phyloP scores from a whole-genome alignment of 106 monocot genomes.

The Dendrobium catenatum region DNA sequence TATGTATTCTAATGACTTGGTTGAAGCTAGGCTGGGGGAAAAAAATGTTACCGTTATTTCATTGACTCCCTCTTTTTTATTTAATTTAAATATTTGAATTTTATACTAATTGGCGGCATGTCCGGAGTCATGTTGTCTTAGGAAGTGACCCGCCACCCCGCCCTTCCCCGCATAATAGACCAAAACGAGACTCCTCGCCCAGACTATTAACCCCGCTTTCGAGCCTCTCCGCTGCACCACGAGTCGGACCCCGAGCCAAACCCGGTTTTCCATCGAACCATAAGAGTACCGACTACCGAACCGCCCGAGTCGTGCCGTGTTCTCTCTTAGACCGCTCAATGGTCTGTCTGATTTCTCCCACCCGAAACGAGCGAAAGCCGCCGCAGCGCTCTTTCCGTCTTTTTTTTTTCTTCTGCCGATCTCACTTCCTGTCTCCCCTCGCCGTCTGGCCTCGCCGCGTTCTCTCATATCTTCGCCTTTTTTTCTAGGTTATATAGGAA shows the following conservation, averaged over 20 bases:
- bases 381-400: neutral
- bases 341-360: neutral
- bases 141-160: neutral
- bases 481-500: neutral
- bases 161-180: neutral
- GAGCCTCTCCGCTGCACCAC: neutral
- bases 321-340: neutral
- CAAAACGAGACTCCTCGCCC: neutral
- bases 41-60: conserved; percentile 7
- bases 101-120: neutral
- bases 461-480: too few relatives aligned
- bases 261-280: neutral
- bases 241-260: neutral
- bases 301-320: neutral
- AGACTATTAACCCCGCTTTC: neutral
- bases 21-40: neutral
- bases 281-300: neutral
- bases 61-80: neutral
- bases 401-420: neutral
- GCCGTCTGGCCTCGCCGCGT: too few relatives aligned
- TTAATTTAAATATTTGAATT: conserved; percentile 10
- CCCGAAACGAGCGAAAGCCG: conserved; percentile 6
- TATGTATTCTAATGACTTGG: too few relatives aligned
- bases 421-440: neutral
- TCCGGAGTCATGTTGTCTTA: neutral